phyloP scores from a whole-genome alignment of 129 eudicot species.

The Flaveria sonorensis region DNA sequence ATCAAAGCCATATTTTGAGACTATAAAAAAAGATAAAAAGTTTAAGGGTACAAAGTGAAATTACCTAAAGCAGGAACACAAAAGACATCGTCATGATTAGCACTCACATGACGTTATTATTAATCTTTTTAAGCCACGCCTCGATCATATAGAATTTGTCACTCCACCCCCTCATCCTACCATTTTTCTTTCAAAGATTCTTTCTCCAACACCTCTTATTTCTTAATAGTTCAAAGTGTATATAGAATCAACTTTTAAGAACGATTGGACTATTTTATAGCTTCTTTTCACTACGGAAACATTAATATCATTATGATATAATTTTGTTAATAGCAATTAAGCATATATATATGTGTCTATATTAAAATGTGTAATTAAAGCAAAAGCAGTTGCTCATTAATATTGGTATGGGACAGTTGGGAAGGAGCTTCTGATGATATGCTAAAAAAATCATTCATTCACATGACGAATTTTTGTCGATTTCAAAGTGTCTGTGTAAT shows the following conservation, averaged over 20 bases:
- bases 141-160: slow-evolving; percentile 40
- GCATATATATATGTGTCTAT: background rate
- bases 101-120: slow-evolving; percentile 51
- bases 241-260: slow-evolving; percentile 16
- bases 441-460: background rate
- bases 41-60: slow-evolving; percentile 9
- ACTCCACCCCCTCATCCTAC: slow-evolving; percentile 25
- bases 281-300: background rate
- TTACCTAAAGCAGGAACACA: slow-evolving; percentile 6
- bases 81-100: slow-evolving; percentile 43
- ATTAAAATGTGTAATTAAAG: background rate
- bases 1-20: background rate
- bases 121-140: slow-evolving; percentile 49
- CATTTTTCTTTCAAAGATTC: slow-evolving; percentile 35
- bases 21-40: background rate
- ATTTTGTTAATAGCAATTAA: background rate
- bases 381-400: background rate
- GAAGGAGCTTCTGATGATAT: background rate
- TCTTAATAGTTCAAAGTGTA: slow-evolving; percentile 31
- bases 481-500: background rate
- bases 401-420: background rate
- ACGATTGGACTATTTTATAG: background rate
- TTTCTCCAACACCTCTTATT: slow-evolving; percentile 36
- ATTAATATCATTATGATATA: too few species aligned
- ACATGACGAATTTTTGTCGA: background rate